Conservation (phyloP, 2,329 filamentous ascomycete genomes). For the Aspergillus hiratsukae region DNA sequence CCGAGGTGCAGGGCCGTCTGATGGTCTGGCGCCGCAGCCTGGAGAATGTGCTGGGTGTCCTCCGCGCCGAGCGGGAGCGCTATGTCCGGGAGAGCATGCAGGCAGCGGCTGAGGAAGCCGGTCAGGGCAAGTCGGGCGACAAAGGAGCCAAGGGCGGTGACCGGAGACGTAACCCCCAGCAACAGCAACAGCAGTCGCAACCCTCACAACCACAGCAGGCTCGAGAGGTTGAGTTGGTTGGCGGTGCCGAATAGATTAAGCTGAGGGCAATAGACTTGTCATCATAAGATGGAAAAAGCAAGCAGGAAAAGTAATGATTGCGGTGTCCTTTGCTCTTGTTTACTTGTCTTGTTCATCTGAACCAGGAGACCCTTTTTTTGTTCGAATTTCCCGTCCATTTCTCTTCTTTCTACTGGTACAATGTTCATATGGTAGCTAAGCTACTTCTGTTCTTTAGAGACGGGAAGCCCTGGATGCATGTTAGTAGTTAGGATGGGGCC, state of each 20-base stretch:
- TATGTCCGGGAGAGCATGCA: constrained; percentile 64
- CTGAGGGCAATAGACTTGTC: background rate
- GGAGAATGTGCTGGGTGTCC: constrained; percentile 69
- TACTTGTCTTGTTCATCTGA: background rate
- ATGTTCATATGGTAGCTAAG: constrained; percentile 12
- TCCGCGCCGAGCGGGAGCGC: constrained; percentile 75
- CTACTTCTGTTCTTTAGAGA: constrained; percentile 13
- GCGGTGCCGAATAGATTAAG: constrained; percentile 24
- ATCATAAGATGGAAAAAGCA: background rate
- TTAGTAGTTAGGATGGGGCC: constrained; percentile 8
- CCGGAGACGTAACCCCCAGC: constrained; percentile 30
- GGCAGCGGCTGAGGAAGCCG: constrained; percentile 43
- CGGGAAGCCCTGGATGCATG: constrained; percentile 7
- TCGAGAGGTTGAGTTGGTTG: constrained; percentile 36
- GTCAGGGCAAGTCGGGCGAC: constrained; percentile 19
- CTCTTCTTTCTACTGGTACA: background rate
- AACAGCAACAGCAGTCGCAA: constrained; percentile 22
- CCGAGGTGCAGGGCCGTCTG: constrained; percentile 82
- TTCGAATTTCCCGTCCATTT: constrained; percentile 6
- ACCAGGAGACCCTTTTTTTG: constrained; percentile 8
- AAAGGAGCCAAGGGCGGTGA: constrained; percentile 28
- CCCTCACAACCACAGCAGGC: constrained; percentile 17
- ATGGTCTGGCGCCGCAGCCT: constrained; percentile 88
- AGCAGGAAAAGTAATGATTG: constrained; percentile 4
- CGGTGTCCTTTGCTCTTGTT: constrained; percentile 5